These are phyloP conservation scores for Pythium periplocum DNA, from an alignment of 352 stramenopile genomes.

Conservation along the genomic window DNA sequence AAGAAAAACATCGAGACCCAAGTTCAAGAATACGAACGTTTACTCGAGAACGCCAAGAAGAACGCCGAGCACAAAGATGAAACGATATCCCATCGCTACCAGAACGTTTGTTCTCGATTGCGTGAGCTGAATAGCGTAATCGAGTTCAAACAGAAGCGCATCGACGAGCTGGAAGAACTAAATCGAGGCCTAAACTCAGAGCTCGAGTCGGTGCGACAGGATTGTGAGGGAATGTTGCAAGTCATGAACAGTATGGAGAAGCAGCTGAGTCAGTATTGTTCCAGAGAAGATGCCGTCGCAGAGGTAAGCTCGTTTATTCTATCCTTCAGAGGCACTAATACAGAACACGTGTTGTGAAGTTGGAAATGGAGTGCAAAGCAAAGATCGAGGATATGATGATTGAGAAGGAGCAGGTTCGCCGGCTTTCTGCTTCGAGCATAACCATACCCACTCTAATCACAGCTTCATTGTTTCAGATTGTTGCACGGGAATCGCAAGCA, in stretches of 20 bases:
- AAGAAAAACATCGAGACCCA: constrained; percentile 35
- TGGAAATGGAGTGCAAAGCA: constrained; percentile 64
- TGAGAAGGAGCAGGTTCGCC: constrained; percentile 68
- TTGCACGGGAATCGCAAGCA: constrained; percentile 55
- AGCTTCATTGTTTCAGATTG: constrained; percentile 24
- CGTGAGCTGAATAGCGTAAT: constrained; percentile 54
- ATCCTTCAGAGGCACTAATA: too few species aligned
- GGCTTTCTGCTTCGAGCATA: not conserved
- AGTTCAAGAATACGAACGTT: constrained; percentile 50
- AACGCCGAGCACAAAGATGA: constrained; percentile 58
- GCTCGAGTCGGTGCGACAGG: constrained; percentile 59
- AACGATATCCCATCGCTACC: constrained; percentile 51
- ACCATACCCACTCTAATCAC: too few species aligned
- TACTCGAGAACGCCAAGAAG: constrained; percentile 58
- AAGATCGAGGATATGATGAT: constrained; percentile 65
- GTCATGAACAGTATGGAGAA: constrained; percentile 84
- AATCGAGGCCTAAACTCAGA: constrained; percentile 34
- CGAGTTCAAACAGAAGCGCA: constrained; percentile 42
- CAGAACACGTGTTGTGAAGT: constrained; percentile 18
- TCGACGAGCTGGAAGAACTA: constrained; percentile 52
- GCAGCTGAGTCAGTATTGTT: constrained; percentile 70
- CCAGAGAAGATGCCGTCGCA: constrained; percentile 63
- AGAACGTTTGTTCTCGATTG: constrained; percentile 61
- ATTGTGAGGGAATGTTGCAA: constrained; percentile 81
- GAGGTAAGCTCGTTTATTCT: constrained; percentile 27